Evolutionary conservation across 2,329 filamentous ascomycete genomes (phyloP).

Genomic region (Emergomyces orientalis): DNA sequence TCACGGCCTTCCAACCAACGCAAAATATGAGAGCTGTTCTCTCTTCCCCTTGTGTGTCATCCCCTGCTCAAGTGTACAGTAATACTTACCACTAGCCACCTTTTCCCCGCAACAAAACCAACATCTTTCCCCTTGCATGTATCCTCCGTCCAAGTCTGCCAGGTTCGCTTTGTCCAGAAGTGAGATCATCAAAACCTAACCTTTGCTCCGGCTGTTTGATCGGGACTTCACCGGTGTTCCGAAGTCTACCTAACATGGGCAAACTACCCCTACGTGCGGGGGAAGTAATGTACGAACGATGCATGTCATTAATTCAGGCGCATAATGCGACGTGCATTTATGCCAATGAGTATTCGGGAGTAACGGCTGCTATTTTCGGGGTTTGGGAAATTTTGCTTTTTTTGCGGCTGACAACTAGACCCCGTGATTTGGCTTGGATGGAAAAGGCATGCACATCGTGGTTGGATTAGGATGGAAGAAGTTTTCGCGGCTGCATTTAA

Average conservation of each 20-base stretch:
- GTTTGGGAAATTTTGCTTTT: not conserved
- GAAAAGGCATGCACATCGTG: not conserved
- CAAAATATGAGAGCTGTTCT: not conserved
- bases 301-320: not conserved
- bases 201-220: not conserved
- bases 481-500: not conserved
- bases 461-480: not conserved
- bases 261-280: not conserved
- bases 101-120: not conserved
- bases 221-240: not conserved
- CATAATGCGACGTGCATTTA: not conserved
- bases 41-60: too few relatives aligned
- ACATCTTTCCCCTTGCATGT: not conserved
- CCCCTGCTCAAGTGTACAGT: too few relatives aligned
- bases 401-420: not conserved
- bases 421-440: not conserved
- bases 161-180: not conserved
- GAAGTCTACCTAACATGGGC: not conserved
- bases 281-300: not conserved
- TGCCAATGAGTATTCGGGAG: not conserved
- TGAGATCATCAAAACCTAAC: not conserved
- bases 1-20: not conserved
- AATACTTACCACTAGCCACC: not conserved
- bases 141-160: not conserved
- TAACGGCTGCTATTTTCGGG: not conserved